Percentiles rank a stretch among this genome's conserved stretches.
Conservation (phyloP, 2,329 filamentous ascomycete species). For the Fusarium nurragi region DNA sequence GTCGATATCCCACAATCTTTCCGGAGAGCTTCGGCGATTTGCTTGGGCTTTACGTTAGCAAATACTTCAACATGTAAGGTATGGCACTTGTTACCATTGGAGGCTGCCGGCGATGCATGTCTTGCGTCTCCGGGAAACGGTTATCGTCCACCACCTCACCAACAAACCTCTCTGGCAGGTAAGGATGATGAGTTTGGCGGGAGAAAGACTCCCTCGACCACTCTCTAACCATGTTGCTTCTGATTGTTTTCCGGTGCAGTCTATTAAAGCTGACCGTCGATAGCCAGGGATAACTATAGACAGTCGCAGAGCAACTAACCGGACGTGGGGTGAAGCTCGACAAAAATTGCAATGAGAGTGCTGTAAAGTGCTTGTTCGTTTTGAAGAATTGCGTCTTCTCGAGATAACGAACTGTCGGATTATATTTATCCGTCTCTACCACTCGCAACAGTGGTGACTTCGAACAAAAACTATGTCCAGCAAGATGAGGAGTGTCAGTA, state of each 20-base stretch:
- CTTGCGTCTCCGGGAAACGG: constrained; percentile 50
- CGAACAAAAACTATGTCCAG: neutral
- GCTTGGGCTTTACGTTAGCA: constrained; percentile 48
- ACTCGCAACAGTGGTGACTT: no score
- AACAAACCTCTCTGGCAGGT: constrained; percentile 45
- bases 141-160: constrained; percentile 46
- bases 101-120: constrained; percentile 50
- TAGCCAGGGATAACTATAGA: neutral
- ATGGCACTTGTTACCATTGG: constrained; percentile 49
- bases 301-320: constrained; percentile 5
- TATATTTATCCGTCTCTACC: neutral
- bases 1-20: constrained; percentile 63
- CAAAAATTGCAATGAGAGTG: neutral
- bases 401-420: neutral
- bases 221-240: constrained; percentile 53
- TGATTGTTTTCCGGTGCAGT: neutral
- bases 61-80: neutral
- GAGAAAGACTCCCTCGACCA: constrained; percentile 53
- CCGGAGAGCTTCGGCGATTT: constrained; percentile 62
- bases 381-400: neutral
- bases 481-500: neutral
- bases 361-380: neutral
- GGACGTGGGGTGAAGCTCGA: neutral
- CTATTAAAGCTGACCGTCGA: neutral
- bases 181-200: constrained; percentile 49